Base-by-base conservation (phyloP, 768 basidiomycete genomes). In the Lactifluus rugatus region DNA sequence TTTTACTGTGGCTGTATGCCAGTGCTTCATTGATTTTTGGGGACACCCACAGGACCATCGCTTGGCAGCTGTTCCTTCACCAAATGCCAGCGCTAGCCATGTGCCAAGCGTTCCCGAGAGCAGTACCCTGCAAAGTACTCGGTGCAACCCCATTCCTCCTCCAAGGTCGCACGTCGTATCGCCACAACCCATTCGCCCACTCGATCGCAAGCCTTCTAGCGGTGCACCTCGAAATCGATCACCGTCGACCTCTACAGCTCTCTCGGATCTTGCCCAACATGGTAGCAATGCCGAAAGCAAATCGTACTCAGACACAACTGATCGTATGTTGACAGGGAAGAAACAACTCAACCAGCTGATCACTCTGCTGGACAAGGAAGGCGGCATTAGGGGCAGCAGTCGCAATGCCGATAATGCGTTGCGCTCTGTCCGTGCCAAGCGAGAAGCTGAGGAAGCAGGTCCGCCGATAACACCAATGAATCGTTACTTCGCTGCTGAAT, bases 361-460 rank as follows among this genome's bases (percentile, higher is more conserved):
- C 57, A 88, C 85, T 9, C 84, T 93, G 66, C 74, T 94, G 54
- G 91, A 90, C 69, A 88, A 89, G 69, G 59, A 60, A 56, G 81
- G 84, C 56, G 80, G 79, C 37, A 75, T 77, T 63, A 77, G 78
- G 19, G 67, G 80, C 49, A 80, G 81, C 31, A 77, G 78, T 13
- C 77, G 83, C 34, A 68, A 74, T 45, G 81, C 85, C 66, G 86
- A 77, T 58, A 76, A 75, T 53, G 85, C 91, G 1, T 73, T 93
- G 59, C 81, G 85, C 52, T 79, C 83, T 25, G 88, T 91, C 17
- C 83, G 87, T 41, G 83, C 87, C 23, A 94, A 93, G 72, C 77
- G 93, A 49, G 93, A 96, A 64, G 85, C 87, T 5, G 93, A 95
- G 36, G 93, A 95, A 69, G 92, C 93, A 58, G 89, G 91, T 87